Percentiles rank a stretch among this genome's conserved stretches.
These are phyloP conservation scores for Thielaviopsis punctulata DNA, from an alignment of 2,329 filamentous ascomycete species.

Conservation along the genomic window DNA sequence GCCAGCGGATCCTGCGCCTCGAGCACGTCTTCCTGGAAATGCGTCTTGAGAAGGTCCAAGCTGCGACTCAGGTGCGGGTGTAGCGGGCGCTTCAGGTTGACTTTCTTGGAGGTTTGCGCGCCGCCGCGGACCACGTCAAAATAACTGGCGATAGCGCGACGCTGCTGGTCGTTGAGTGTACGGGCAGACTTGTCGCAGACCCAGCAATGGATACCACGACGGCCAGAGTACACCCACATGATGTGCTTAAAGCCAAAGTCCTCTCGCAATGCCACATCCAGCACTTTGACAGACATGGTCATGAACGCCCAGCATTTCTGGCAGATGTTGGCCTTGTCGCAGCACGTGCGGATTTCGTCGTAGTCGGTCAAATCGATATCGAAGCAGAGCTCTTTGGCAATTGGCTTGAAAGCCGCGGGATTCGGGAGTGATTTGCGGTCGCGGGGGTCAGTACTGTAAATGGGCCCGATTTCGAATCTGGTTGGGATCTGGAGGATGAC, in stretches of 20 bases:
- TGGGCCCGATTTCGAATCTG: slow-evolving; percentile 96
- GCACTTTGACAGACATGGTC: slow-evolving; percentile 90
- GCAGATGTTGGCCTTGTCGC: slow-evolving; percentile 84
- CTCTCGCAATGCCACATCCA: slow-evolving; percentile 71
- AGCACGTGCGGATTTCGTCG: slow-evolving; percentile 91
- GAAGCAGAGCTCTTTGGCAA: slow-evolving; percentile 90
- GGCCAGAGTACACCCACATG: slow-evolving; percentile 95
- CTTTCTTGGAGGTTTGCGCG: slow-evolving; percentile 68
- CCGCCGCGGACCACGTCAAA: slow-evolving; percentile 81
- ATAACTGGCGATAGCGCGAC: slow-evolving; percentile 73
- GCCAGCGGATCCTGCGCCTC: slow-evolving; percentile 75
- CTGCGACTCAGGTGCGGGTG: slow-evolving; percentile 85
- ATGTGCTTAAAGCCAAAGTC: slow-evolving; percentile 97
- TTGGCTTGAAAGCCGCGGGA: slow-evolving; percentile 63
- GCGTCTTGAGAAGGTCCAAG: slow-evolving; percentile 63
- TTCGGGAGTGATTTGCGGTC: slow-evolving; percentile 80
- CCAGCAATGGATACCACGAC: slow-evolving; percentile 94
- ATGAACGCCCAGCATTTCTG: slow-evolving; percentile 92
- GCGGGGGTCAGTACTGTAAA: slow-evolving; percentile 84
- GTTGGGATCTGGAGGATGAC: slow-evolving; percentile 75
- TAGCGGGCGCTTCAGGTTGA: slow-evolving; percentile 67
- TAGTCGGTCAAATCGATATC: slow-evolving; percentile 99
- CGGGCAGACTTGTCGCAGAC: slow-evolving; percentile 83
- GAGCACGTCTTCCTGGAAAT: slow-evolving; percentile 74
- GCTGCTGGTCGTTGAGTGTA: slow-evolving; percentile 67